A percentile compares a stretch with the other conserved stretches of the same genome.
Conservation (phyloP, 2,329 filamentous ascomycete genomes). For the Aspergillus brasiliensis region DNA sequence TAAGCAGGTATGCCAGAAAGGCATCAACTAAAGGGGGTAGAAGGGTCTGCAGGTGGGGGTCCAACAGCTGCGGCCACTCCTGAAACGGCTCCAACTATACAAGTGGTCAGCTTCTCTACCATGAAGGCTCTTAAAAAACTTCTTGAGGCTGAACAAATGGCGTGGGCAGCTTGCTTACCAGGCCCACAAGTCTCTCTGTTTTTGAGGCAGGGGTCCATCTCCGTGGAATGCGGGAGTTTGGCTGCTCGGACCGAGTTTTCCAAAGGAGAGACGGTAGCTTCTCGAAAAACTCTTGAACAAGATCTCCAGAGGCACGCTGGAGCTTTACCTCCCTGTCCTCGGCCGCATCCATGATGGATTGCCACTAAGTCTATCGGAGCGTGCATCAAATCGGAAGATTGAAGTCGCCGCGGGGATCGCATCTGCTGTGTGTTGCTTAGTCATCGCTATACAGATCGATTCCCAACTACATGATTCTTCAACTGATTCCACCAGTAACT, state of each 20-base stretch:
- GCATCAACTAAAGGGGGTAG: slow-evolving; percentile 74
- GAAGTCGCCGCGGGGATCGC: background rate
- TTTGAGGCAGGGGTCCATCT: slow-evolving; percentile 42
- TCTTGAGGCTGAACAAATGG: background rate
- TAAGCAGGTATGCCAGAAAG: slow-evolving; percentile 67
- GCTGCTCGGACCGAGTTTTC: slow-evolving; percentile 32
- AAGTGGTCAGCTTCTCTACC: slow-evolving; percentile 1
- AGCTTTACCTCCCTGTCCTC: slow-evolving; percentile 50
- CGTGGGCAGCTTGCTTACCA: slow-evolving; percentile 35
- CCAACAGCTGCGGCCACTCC: slow-evolving; percentile 90
- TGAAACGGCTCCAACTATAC: slow-evolving; percentile 80
- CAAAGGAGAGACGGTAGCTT: slow-evolving; percentile 48
- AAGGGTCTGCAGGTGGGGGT: slow-evolving; percentile 76
- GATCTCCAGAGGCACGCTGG: slow-evolving; percentile 48
- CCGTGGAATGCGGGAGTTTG: slow-evolving; percentile 34
- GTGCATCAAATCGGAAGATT: background rate
- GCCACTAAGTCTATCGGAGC: background rate
- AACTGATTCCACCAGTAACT: no score
- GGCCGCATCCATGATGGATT: slow-evolving; percentile 45
- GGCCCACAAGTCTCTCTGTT: slow-evolving; percentile 41
- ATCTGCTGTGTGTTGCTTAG: background rate
- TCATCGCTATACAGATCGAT: background rate
- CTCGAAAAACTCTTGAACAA: slow-evolving; percentile 44
- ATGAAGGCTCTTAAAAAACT: slow-evolving; percentile 11
- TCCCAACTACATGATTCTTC: background rate